phyloP scores from a whole-genome alignment of 768 basidiomycete species.

The Amanita inopinata region DNA sequence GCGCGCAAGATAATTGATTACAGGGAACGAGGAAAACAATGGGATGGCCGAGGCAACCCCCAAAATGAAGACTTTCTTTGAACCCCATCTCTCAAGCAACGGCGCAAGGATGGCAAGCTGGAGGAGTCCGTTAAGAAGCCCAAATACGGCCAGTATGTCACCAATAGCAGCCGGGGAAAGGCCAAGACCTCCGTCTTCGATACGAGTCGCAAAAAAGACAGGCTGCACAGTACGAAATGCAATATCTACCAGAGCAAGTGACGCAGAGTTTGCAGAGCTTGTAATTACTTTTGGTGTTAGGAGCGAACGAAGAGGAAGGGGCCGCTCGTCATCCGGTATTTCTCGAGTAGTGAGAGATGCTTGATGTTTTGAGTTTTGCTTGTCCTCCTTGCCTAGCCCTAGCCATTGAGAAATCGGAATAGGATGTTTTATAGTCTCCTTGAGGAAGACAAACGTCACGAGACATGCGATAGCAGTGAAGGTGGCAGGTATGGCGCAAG shows the following conservation, averaged over 20 bases:
- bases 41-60: constrained; percentile 31
- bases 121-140: constrained; percentile 43
- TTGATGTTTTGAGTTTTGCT: neutral
- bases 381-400: neutral
- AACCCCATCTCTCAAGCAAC: constrained; percentile 37
- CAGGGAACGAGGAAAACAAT: no score
- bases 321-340: constrained; percentile 10
- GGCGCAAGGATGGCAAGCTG: constrained; percentile 47
- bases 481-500: constrained; percentile 46
- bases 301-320: constrained; percentile 32
- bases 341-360: neutral
- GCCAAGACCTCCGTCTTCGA: no score
- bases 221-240: constrained; percentile 32
- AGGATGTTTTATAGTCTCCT: constrained; percentile 24
- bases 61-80: constrained; percentile 36
- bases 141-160: constrained; percentile 39
- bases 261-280: constrained; percentile 43
- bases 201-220: no score
- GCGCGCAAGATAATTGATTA: constrained; percentile 13
- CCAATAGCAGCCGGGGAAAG: constrained; percentile 58
- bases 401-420: neutral
- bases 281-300: constrained; percentile 38
- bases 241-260: constrained; percentile 48
- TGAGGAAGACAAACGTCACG: constrained; percentile 33
- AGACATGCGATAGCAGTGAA: constrained; percentile 37